These are phyloP conservation scores for Shiraia bambusicola DNA, from an alignment of 2,329 filamentous ascomycete species.

Conservation along the genomic window DNA sequence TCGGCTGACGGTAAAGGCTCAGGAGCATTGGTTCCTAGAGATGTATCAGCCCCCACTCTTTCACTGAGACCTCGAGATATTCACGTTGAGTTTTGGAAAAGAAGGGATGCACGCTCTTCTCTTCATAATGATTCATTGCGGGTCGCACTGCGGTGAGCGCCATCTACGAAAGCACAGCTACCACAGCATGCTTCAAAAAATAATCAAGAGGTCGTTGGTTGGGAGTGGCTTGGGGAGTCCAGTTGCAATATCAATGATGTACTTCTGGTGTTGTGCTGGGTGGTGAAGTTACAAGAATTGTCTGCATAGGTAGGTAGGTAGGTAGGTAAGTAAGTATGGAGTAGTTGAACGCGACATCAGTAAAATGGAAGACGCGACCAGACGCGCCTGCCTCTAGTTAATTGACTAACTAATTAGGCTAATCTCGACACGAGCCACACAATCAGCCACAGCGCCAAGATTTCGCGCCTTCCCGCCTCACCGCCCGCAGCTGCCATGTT, in stretches of 20 bases:
- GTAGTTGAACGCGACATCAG: slow-evolving; percentile 10
- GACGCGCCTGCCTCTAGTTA: slow-evolving; percentile 17
- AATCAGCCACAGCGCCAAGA: slow-evolving; percentile 16
- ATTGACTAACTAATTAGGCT: background rate
- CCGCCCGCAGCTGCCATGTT: slow-evolving; percentile 13
- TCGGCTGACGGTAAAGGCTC: slow-evolving; percentile 4
- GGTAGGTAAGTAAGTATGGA: no score
- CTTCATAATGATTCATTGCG: slow-evolving; percentile 42
- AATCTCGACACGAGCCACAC: slow-evolving; percentile 1
- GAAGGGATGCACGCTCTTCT: slow-evolving; percentile 43
- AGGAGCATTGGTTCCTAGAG: slow-evolving; percentile 15
- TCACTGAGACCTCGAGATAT: background rate
- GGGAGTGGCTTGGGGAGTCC: no score
- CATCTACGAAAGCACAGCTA: slow-evolving; percentile 33
- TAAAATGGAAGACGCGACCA: slow-evolving; percentile 10
- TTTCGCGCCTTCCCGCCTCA: slow-evolving; percentile 6
- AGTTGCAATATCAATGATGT: no score
- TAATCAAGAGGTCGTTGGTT: background rate
- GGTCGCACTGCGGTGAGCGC: slow-evolving; percentile 39
- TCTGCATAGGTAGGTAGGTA: no score
- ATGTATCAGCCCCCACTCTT: slow-evolving; percentile 3
- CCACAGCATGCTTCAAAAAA: slow-evolving; percentile 13
- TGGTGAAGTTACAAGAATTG: background rate
- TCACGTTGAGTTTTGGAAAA: slow-evolving; percentile 33
- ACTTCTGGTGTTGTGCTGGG: slow-evolving; percentile 4